Evolutionary conservation across 768 basidiomycete genomes (phyloP).

Genomic region (Boletales sp.): DNA sequence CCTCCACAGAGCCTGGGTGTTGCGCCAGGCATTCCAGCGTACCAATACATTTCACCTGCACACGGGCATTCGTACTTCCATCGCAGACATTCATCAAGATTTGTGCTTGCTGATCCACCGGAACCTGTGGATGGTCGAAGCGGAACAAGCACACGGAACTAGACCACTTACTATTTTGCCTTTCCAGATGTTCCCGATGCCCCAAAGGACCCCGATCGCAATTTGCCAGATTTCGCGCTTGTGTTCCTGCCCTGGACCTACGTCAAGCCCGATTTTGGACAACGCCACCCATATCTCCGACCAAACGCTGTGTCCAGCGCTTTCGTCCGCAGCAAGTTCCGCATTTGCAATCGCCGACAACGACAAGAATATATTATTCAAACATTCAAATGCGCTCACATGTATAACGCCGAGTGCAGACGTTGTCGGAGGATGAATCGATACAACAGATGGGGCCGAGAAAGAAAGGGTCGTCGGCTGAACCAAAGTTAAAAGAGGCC

Average conservation of each 20-base stretch:
- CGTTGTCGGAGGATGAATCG: constrained; percentile 84
- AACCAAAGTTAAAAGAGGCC: constrained; percentile 64
- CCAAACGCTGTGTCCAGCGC: constrained; percentile 58
- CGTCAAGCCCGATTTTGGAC: constrained; percentile 54
- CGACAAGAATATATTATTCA: constrained; percentile 86
- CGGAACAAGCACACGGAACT: neutral
- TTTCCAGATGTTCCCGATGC: constrained; percentile 74
- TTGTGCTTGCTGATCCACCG: constrained; percentile 56
- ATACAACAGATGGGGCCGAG: constrained; percentile 63
- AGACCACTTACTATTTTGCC: constrained; percentile 51
- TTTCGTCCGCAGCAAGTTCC: constrained; percentile 41
- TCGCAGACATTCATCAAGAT: constrained; percentile 66
- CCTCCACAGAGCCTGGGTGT: constrained; percentile 55
- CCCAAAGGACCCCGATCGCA: constrained; percentile 84
- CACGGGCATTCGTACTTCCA: constrained; percentile 46
- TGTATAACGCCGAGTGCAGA: constrained; percentile 83
- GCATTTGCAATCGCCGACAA: constrained; percentile 49
- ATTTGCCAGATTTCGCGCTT: constrained; percentile 76
- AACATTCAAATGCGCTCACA: constrained; percentile 79
- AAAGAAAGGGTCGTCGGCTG: constrained; percentile 81
- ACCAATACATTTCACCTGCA: constrained; percentile 78
- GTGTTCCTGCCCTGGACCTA: constrained; percentile 60
- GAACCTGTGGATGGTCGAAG: constrained; percentile 38
- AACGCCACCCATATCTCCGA: constrained; percentile 62
- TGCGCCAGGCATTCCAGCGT: constrained; percentile 84